These are phyloP conservation scores for Rachicladosporium sp. DNA, from an alignment of 2,329 filamentous ascomycete genomes.

Conservation along the genomic window DNA sequence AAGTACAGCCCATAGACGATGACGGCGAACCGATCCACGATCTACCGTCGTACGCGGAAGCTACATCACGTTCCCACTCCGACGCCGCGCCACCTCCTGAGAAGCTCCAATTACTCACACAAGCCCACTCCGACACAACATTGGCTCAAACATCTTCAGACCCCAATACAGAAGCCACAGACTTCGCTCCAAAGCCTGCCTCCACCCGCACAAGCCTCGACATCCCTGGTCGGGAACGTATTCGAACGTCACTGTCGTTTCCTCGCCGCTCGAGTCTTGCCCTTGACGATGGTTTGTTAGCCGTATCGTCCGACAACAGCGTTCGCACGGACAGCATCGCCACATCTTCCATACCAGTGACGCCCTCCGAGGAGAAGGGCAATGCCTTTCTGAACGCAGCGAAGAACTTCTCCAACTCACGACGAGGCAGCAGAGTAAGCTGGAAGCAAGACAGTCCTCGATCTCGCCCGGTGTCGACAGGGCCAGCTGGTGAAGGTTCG, in stretches of 20 bases:
- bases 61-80: conserved; percentile 18
- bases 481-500: conserved; percentile 12
- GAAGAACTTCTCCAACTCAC: conserved; percentile 15
- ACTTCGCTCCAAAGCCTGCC: conserved; percentile 8
- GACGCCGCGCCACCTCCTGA: conserved; percentile 12
- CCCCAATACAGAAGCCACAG: conserved; percentile 7
- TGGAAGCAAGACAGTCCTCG: conserved; percentile 19
- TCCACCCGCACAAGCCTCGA: conserved; percentile 21
- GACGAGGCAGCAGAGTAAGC: conserved; percentile 16
- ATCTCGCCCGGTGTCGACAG: conserved; percentile 29
- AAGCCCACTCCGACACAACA: conserved; percentile 8
- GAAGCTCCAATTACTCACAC: conserved; percentile 14
- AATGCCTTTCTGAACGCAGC: conserved; percentile 19
- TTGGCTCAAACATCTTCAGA: conserved; percentile 8
- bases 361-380: conserved; percentile 30
- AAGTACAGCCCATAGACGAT: conserved; percentile 77
- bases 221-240: conserved; percentile 10
- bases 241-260: conserved; percentile 27
- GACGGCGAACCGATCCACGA: conserved; percentile 31
- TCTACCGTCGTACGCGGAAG: conserved; percentile 32
- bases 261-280: conserved; percentile 27
- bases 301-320: conserved; percentile 18
- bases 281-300: conserved; percentile 26
- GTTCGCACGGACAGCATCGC: conserved; percentile 13
- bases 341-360: conserved; percentile 23